Evolutionary conservation across 2,329 filamentous ascomycete genomes (phyloP).

Genomic region (Monosporascus sp.): DNA sequence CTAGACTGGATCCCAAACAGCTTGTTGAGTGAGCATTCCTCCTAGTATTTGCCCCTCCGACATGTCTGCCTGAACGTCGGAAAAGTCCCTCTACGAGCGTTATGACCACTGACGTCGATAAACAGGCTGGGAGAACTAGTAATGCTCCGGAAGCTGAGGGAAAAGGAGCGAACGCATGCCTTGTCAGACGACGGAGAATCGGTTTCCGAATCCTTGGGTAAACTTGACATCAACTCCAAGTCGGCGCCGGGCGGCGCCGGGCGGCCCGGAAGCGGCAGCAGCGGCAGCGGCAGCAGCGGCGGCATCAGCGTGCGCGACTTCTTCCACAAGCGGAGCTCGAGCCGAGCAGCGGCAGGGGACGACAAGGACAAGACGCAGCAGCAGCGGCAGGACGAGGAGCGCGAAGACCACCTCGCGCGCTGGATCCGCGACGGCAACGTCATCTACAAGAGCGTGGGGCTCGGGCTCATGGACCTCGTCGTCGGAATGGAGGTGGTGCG

Average conservation of each 20-base stretch:
- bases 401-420: constrained; percentile 44
- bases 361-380: background rate
- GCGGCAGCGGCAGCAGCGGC: constrained; percentile 11
- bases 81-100: background rate
- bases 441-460: constrained; percentile 63
- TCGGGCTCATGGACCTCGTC: constrained; percentile 62
- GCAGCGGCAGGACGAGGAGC: constrained; percentile 33
- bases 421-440: constrained; percentile 61
- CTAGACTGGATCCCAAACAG: constrained; percentile 65
- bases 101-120: background rate
- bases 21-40: constrained; percentile 63
- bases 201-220: constrained; percentile 31
- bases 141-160: constrained; percentile 48
- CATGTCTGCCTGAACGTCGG: background rate
- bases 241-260: constrained; percentile 28
- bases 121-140: constrained; percentile 69
- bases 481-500: constrained; percentile 54
- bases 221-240: constrained; percentile 20
- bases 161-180: constrained; percentile 26
- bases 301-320: constrained; percentile 17
- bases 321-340: constrained; percentile 26
- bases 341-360: constrained; percentile 10
- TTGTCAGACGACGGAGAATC: constrained; percentile 24
- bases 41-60: background rate
- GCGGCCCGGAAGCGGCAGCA: constrained; percentile 14